Evolutionary conservation across 2,329 filamentous ascomycete species (phyloP).

Genomic region (Cryphonectria parasitica): DNA sequence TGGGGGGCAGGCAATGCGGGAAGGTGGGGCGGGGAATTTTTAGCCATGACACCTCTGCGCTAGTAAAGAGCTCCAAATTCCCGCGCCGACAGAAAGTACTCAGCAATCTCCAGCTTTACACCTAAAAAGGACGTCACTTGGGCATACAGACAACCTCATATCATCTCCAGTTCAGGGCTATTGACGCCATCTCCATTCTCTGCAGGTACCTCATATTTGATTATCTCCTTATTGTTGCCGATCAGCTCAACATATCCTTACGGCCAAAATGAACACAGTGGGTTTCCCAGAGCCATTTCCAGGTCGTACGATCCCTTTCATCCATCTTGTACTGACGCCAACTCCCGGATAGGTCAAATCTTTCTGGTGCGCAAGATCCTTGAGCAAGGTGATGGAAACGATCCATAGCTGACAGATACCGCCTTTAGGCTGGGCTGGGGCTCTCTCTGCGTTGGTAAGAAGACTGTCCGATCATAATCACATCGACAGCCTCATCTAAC

Average conservation of each 20-base stretch:
- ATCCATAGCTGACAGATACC: constrained; percentile 24
- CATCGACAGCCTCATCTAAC: not conserved
- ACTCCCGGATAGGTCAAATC: constrained; percentile 57
- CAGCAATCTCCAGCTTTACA: not conserved
- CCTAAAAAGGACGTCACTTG: constrained; percentile 8
- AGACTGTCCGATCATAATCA: constrained; percentile 36
- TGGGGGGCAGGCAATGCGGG: not conserved
- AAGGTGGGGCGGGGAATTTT: constrained; percentile 5
- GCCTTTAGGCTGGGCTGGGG: constrained; percentile 83
- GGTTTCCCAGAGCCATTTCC: constrained; percentile 33
- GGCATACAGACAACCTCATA: not conserved
- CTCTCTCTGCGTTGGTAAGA: constrained; percentile 79
- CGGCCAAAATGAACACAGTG: constrained; percentile 58
- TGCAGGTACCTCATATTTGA: not conserved
- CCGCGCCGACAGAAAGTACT: not conserved
- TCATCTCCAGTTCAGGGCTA: not conserved
- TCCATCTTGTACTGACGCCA: constrained; percentile 18
- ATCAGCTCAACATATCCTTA: no score
- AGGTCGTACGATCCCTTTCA: not conserved
- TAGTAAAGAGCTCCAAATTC: constrained; percentile 16
- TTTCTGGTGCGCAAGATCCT: constrained; percentile 57
- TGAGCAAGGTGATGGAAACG: not conserved
- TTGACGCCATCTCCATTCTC: not conserved
- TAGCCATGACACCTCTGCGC: not conserved
- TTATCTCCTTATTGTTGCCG: not conserved